Evolutionary conservation across 2,329 filamentous ascomycete genomes (phyloP).

Genomic region (Apiospora rasikravindrae): DNA sequence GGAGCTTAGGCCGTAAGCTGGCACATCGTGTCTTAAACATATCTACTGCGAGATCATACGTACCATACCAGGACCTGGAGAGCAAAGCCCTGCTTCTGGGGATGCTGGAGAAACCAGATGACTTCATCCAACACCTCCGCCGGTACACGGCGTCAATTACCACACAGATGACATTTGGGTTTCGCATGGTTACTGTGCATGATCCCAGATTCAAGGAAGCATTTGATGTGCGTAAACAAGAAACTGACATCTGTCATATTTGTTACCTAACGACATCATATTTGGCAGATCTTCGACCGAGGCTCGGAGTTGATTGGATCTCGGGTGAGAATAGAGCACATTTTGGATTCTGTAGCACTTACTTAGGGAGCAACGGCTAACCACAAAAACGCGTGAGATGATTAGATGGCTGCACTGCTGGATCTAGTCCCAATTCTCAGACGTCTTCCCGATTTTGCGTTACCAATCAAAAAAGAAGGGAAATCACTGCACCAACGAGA

Average conservation of each 20-base stretch:
- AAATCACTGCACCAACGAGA: conserved; percentile 46
- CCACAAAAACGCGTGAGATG: too few species aligned
- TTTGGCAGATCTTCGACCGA: conserved; percentile 35
- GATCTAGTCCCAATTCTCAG: conserved; percentile 54
- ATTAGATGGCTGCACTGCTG: conserved; percentile 44
- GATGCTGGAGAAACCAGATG: conserved; percentile 49
- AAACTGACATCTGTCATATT: not conserved
- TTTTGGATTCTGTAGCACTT: too few species aligned
- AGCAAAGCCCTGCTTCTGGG: conserved; percentile 58
- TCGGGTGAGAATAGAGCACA: too few species aligned
- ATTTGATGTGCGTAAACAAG: conserved; percentile 38
- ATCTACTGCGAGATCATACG: conserved; percentile 49
- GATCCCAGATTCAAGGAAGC: conserved; percentile 48
- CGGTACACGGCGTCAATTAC: conserved; percentile 55
- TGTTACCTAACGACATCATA: too few species aligned
- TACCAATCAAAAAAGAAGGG: too few species aligned
- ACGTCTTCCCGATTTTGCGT: conserved; percentile 45
- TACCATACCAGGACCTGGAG: conserved; percentile 61
- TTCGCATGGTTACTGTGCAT: conserved; percentile 40
- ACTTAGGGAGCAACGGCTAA: too few species aligned
- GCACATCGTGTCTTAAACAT: too few species aligned
- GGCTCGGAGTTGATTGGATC: conserved; percentile 31
- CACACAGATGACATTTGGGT: conserved; percentile 56
- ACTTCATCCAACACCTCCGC: conserved; percentile 49
- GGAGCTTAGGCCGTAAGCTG: too few species aligned